Percentiles rank a stretch among this genome's conserved stretches.
These are phyloP conservation scores for Eragrostis tef DNA, from an alignment of 202 grass and related monocot species.

Conservation along the genomic window DNA sequence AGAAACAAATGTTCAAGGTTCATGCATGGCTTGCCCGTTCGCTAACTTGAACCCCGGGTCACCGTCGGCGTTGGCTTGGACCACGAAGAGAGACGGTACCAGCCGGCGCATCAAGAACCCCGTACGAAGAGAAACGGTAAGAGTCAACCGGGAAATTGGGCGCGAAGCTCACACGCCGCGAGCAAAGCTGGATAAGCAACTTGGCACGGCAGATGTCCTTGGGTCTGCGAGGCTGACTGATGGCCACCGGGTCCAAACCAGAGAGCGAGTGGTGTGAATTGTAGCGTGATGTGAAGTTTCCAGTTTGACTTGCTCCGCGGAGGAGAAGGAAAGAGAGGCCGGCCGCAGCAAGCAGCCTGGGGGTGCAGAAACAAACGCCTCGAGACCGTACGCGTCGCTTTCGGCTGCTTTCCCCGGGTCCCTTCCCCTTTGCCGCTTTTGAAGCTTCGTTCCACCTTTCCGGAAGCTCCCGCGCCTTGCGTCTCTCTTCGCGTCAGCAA, in stretches of 20 bases:
- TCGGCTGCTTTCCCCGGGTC: conserved; percentile 1
- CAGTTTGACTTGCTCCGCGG: not conserved
- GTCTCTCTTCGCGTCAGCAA: not conserved
- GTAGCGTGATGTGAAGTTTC: not conserved
- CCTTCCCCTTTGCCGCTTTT: conserved; percentile 17
- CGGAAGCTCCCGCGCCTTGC: conserved; percentile 52
- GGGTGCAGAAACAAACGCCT: conserved; percentile 1
- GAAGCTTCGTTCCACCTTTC: conserved; percentile 58
- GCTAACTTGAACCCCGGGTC: not conserved
- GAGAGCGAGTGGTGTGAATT: not conserved
- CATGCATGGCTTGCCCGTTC: not conserved
- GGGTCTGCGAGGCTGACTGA: no score
- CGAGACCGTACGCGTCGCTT: conserved; percentile 20
- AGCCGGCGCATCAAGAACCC: not conserved
- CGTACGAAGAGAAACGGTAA: not conserved
- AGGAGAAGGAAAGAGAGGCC: not conserved
- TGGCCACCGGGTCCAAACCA: not conserved
- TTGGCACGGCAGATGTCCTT: not conserved
- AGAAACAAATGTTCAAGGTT: not conserved
- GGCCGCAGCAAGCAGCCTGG: no score
- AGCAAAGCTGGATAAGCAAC: not conserved
- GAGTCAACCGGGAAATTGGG: conserved; percentile 41
- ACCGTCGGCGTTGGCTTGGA: conserved; percentile 26
- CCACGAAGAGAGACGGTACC: not conserved
- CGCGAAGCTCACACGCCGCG: conserved; percentile 16